Evolutionary conservation across 306 rosid genomes (phyloP).

Genomic region (Cucurbita maxima): DNA sequence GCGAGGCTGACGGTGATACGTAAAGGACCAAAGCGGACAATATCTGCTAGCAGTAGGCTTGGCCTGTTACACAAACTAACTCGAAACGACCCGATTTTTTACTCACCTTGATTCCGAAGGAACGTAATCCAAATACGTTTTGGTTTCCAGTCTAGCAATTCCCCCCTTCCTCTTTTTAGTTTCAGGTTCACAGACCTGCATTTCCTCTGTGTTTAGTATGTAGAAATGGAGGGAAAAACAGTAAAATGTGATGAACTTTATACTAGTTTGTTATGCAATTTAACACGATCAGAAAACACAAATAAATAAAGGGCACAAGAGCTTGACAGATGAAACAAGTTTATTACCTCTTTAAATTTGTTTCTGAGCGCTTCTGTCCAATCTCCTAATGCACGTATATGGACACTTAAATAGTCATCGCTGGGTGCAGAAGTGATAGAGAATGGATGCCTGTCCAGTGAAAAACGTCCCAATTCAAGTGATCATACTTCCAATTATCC

Average conservation of each 20-base stretch:
- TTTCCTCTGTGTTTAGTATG: background rate
- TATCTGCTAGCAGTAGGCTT: too few species aligned
- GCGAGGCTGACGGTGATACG: too few species aligned
- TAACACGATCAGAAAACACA: background rate
- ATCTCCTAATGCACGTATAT: constrained; percentile 44
- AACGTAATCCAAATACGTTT: constrained; percentile 8
- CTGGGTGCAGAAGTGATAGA: constrained; percentile 69
- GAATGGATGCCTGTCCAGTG: constrained; percentile 48
- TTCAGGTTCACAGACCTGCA: constrained; percentile 45
- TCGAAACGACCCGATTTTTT: background rate
- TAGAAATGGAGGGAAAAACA: background rate
- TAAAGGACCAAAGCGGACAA: too few species aligned
- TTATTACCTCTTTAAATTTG: constrained; percentile 26
- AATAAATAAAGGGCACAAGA: background rate
- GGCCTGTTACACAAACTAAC: background rate
- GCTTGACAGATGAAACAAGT: background rate
- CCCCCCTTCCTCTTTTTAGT: constrained; percentile 22
- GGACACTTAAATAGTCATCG: constrained; percentile 60
- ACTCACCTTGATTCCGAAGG: constrained; percentile 17
- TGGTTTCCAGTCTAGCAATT: constrained; percentile 41
- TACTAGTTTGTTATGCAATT: background rate
- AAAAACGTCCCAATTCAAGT: background rate
- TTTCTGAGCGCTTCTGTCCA: constrained; percentile 49
- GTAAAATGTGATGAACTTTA: background rate
- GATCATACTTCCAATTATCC: background rate